Base-by-base conservation (phyloP, 805 yeast genomes). In the Yarrowia keelungensis region DNA sequence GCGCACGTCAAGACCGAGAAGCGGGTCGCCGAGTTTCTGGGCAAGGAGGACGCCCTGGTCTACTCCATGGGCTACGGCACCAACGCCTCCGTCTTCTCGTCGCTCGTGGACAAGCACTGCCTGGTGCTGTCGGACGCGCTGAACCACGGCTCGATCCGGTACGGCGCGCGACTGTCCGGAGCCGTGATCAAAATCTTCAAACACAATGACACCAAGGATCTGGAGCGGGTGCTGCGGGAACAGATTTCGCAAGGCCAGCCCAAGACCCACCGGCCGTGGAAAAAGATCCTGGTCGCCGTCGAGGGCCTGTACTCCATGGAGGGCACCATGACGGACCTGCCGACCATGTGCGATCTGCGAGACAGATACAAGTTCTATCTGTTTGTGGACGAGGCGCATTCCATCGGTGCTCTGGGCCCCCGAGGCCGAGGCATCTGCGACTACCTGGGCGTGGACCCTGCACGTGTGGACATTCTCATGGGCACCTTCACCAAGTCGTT, bases 321-420 rank as follows among this genome's bases (percentile, higher is more conserved):
- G 68, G 98, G 98, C 74, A 91, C 93, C 73, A 82, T 91, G 84
- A 87, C 91, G 76, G 88, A 93, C 76, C 82, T 93, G 73, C 97
- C 97, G 5, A 83, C 80, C 70, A 76, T 93, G 54, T 84, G 93
- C 36, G 89, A 84, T 73, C 81, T 93, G 71, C 88, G 89, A 74
- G 85, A 90, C 46, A 91, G 90, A 76, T 95, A 96, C 81, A 92
- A 92, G 75, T 90, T 94, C 76, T 91, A 91, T 76, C 80, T 95
- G 66, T 95, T 90, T 75, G 90, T 96, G 71, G 99, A 95, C 78
- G 99, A 95, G 79, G 99, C 99, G 12, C 99, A 95, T 79, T 94
- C 98, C 5, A 89, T 95, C 75, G 99, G 99, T 74, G 99, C 99
- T n/a, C 84, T 95, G 80, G 99, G 99, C 38, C 95, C 96, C 53